Base-by-base conservation (phyloP, 2,329 filamentous ascomycete species). In the Zalaria sp. region DNA sequence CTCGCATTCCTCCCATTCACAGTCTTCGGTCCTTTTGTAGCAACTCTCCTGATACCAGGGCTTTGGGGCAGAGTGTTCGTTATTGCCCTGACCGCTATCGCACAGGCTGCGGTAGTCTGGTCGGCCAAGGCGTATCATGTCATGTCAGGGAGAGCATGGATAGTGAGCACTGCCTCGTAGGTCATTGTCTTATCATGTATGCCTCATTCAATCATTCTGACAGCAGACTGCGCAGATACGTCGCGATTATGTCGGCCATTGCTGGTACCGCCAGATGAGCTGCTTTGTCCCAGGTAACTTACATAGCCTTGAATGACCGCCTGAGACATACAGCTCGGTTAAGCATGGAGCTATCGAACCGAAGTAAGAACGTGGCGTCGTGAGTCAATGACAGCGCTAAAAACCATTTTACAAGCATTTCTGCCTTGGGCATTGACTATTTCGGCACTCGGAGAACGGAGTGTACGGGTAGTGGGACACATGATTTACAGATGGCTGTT, bases 11-110 rank as follows among this genome's bases (percentile, higher is more conserved):
- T 66, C 5, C 60, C 62, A 5, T 46, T 66, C 36, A 51, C 58
- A 4, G 53, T 63, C 27, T 53, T 64, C 27, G 46, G 65, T 5
- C 63, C 64, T 40, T 57, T 67, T 10, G 50, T 67, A 37, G 56
- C 60, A 9, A 66, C 64, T 48, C 55, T 60, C 10, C 53, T 65
- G n/a, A 59, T 67, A 10, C 61, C 64, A 9, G 61, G 58, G 5
- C 41, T 66, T 18, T 50, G 61, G 2, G 64, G 61, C 26, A 51
- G 65, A 26, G 46, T 67, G 31, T 51, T 64, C 34, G 57, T 65
- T 25, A 57, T 64, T 26, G 48, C 52, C 27, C 44, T 64, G 40
- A 61, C 65, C 38, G 58, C 58, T 4, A 55, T 51, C 3, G 60
- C 52, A 26, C 58, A 56, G 34, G 55, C 59, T 39, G 50, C 54